Percentiles rank a stretch among this genome's conserved stretches.
phyloP scores from a whole-genome alignment of 805 yeast species.

The Sugiyamaella smithiae region DNA sequence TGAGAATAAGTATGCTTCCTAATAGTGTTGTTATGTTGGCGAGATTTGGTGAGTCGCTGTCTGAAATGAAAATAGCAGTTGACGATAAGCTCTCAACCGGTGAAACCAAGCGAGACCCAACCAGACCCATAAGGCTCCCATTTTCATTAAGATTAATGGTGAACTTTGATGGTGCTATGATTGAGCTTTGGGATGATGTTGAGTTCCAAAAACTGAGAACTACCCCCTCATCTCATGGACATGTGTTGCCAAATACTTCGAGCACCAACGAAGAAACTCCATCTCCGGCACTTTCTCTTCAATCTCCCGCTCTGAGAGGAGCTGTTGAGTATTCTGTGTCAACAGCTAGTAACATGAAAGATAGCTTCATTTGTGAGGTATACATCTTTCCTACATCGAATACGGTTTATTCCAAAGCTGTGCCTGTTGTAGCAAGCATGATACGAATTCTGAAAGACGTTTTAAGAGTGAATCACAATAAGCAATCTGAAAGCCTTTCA shows the following conservation, averaged over 20 bases:
- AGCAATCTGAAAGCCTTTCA: background rate
- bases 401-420: constrained; percentile 65
- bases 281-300: constrained; percentile 45
- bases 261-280: background rate
- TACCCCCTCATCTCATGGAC: background rate
- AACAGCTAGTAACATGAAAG: constrained; percentile 10
- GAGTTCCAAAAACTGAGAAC: constrained; percentile 13
- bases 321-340: constrained; percentile 47
- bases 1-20: constrained; percentile 28
- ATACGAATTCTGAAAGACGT: constrained; percentile 47
- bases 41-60: constrained; percentile 47
- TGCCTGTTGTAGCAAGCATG: constrained; percentile 69
- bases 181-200: constrained; percentile 25
- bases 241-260: background rate
- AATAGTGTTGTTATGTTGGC: constrained; percentile 41
- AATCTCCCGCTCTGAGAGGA: constrained; percentile 71
- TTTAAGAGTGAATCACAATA: constrained; percentile 15
- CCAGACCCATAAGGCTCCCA: constrained; percentile 19
- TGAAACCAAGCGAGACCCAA: background rate
- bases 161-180: constrained; percentile 28
- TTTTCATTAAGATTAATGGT: constrained; percentile 20
- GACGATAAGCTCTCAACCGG: background rate
- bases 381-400: constrained; percentile 70
- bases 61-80: background rate
- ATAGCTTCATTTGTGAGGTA: constrained; percentile 45